A percentile compares a stretch with the other conserved stretches of the same genome.
Evolutionary conservation across 345 rosid species (phyloP).

Genomic region (Psidium guajava): DNA sequence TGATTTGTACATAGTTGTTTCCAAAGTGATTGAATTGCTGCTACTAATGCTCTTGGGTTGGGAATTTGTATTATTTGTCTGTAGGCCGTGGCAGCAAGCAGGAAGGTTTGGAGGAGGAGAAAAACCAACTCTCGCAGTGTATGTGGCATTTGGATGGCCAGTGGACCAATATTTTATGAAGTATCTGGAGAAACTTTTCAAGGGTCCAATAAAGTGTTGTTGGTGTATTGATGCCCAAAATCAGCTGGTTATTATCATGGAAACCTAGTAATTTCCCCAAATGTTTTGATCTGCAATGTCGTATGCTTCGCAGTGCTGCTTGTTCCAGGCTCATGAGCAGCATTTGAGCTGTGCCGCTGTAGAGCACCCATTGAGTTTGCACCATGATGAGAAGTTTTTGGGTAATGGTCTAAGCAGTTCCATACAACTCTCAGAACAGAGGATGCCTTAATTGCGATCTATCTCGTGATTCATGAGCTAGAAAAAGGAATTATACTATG

Average conservation of each 20-base stretch:
- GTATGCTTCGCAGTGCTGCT: neutral
- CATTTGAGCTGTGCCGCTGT: slow-evolving; percentile 81
- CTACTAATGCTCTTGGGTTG: slow-evolving; percentile 95
- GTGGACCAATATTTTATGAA: slow-evolving; percentile 91
- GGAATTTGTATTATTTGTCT: slow-evolving; percentile 64
- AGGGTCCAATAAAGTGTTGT: slow-evolving; percentile 77
- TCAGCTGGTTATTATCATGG: slow-evolving; percentile 32
- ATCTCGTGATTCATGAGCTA: slow-evolving; percentile 40
- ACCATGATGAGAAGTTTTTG: slow-evolving; percentile 61
- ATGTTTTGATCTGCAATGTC: neutral
- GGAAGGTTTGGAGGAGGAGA: slow-evolving; percentile 95
- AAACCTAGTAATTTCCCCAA: neutral
- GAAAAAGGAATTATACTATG: slow-evolving; percentile 73
- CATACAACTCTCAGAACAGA: slow-evolving; percentile 40
- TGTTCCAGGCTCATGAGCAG: slow-evolving; percentile 71
- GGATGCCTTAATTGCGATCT: slow-evolving; percentile 47
- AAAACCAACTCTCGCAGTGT: slow-evolving; percentile 72
- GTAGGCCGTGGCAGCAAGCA: slow-evolving; percentile 92
- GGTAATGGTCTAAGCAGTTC: slow-evolving; percentile 46
- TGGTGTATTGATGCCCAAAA: slow-evolving; percentile 70
- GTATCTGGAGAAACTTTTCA: slow-evolving; percentile 68
- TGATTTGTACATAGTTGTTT: neutral
- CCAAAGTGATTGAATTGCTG: slow-evolving; percentile 58
- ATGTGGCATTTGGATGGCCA: slow-evolving; percentile 77
- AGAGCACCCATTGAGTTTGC: slow-evolving; percentile 72